These are phyloP conservation scores for Sanghuangporus sanghuang DNA, from an alignment of 1,284 basidiomycete species.

Conservation along the genomic window DNA sequence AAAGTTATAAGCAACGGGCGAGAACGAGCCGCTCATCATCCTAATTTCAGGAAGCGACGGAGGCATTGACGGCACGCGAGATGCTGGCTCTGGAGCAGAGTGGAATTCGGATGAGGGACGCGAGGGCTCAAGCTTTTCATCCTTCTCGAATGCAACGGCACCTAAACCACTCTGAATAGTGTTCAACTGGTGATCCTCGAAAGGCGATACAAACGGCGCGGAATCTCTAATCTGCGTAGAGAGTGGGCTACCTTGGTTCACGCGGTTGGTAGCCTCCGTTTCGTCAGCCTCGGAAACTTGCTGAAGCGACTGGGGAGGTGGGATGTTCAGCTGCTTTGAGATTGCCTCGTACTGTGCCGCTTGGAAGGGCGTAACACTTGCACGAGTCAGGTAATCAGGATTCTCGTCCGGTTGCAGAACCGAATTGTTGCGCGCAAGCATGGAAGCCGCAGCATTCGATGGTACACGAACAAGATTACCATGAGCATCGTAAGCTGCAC, in stretches of 20 bases:
- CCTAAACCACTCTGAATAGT: not conserved
- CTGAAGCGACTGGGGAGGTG: conserved; percentile 34
- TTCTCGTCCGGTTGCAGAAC: conserved; percentile 9
- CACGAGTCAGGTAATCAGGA: conserved; percentile 58
- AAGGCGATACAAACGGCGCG: not conserved
- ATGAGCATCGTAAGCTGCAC: conserved; percentile 15
- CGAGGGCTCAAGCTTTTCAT: conserved; percentile 22
- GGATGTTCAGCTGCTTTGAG: conserved; percentile 44
- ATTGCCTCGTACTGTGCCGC: conserved; percentile 70
- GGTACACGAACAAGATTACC: conserved; percentile 10
- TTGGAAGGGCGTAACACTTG: conserved; percentile 68
- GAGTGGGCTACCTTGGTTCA: not conserved
- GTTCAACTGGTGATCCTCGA: not conserved
- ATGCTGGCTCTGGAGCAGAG: conserved; percentile 29
- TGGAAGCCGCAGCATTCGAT: conserved; percentile 3
- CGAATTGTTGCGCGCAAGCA: conserved; percentile 9
- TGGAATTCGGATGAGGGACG: conserved; percentile 32
- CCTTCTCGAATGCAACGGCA: conserved; percentile 9
- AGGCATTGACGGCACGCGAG: conserved; percentile 44
- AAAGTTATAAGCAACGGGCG: conserved; percentile 31
- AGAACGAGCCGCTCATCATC: conserved; percentile 30
- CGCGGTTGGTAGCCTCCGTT: conserved; percentile 13
- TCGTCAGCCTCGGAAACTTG: conserved; percentile 32
- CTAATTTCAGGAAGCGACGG: conserved; percentile 50
- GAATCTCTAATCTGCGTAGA: not conserved